Evolutionary conservation across 2,329 filamentous ascomycete species (phyloP), one percentile per base, ranked within the genome.

Genomic region (Aaosphaeria arxii): DNA sequence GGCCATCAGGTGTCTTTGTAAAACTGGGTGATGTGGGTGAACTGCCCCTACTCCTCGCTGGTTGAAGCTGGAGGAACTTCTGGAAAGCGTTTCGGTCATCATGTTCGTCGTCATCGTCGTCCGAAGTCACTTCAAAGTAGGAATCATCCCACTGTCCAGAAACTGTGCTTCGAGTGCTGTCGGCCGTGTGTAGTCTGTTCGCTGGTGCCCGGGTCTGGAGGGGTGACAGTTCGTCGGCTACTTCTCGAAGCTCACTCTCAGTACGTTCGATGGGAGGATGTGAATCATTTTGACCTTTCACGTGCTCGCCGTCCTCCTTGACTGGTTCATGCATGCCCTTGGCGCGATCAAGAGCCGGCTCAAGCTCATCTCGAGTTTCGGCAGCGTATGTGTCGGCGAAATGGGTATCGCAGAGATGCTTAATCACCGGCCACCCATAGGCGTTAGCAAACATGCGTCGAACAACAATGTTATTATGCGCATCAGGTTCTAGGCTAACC

Each of bases 391-490:
- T 85, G 63, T 95, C 88, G 46, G 85, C 88, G 66, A 99, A 99
- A 72, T 99, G 94, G 0, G 90, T 91, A 61, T 97, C 91, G 45
- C 94, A 92, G 17, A 97, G 74, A 71, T 99, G 94, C 71, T 96
- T 91, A 43, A 97, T 77, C 1, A 99, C 94, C 0, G 94, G 94
- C 94, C 94, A 99, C 2, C 94, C 94, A 61, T 95, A 95, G 0
- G 94, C 94, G 63, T 99, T 99, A 48, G 91, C 87, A 68, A 99
- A 99, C 86, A 91, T 95, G 47, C 94, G 86, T 11, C 94, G 87
- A 28, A 99, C 94, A 51, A 97, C 87, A 57, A 99, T 95, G 70
- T 99, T 99, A 72, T 99, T 99, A 74, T 99, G 94, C 0, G 94
- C 94, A 71, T 99, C 94, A 0, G 94, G 94, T 66, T 99, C 92